Evolutionary conservation across 257 asterid genomes (phyloP), one percentile per base, ranked within the genome.

Genomic region (Ajuga chamaepitys): DNA sequence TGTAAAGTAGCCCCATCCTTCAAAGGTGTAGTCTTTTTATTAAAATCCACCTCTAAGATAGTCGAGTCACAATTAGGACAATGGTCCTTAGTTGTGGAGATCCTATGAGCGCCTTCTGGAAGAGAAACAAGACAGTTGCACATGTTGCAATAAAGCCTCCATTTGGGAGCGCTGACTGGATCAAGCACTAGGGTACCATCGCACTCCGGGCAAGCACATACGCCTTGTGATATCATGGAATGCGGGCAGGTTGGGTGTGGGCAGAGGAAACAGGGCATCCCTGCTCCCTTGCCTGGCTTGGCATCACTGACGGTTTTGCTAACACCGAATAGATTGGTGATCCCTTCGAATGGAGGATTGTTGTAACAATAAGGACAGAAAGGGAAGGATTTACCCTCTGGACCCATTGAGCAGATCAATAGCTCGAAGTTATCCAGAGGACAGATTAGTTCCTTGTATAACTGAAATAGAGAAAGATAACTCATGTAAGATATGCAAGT

Each of bases 401-500:
- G 96, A 7, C 97, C 96, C 86, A 88, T 58, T 32, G 93, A 82
- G 48, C 64, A 91, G 64, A 91, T 46, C 66, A 91, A 62, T 57
- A 91, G 97, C 88, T 91, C 97, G 17, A 91, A 91, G 74, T 91
- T 91, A 72, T 91, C 97, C 22, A 91, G 79, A 59, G 97, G 97
- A 85, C 97, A 88, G 26, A 82, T 81, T 7, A 91, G 96, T 73
- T 91, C 97, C 87, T 91, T 91, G 80, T 91, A 91, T 46, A 91
- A 75, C 97, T 91, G 89, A 68, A 17, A 74, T 34, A 71, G 59
- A 48, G 8, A 75, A 37, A 56, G 25, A 50, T 3, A 16, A 11
- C 8, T 5, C 14, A 14, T 22, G 9, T 18, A 37, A 20, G 46
- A 1, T 16, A 22, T 10, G 55, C 1, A 56, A 53, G 25, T 11